A percentile compares a stretch with the other conserved stretches of the same genome.
Evolutionary conservation across 2,329 filamentous ascomycete genomes (phyloP).

Genomic region (Proliferodiscus dingleyae): DNA sequence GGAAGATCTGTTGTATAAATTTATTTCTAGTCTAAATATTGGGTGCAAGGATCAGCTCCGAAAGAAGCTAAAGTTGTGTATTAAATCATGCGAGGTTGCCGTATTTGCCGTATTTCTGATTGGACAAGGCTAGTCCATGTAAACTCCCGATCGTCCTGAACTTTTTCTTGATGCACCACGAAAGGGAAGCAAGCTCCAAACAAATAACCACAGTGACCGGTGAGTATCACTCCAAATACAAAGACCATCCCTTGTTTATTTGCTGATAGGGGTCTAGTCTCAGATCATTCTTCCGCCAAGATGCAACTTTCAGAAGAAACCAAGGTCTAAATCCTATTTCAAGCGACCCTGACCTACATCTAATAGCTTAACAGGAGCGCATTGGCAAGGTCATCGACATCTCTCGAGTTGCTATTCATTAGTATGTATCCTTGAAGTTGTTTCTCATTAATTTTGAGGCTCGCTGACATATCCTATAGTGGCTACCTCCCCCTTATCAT

Average conservation of each 20-base stretch:
- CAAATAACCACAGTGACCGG: too few relatives aligned
- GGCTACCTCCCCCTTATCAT: constrained; percentile 95
- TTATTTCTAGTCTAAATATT: neutral
- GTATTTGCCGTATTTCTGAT: neutral
- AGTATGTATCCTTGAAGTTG: constrained; percentile 53
- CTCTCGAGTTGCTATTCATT: constrained; percentile 90
- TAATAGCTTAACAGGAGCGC: constrained; percentile 66
- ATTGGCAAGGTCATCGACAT: constrained; percentile 95
- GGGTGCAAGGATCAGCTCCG: too few relatives aligned
- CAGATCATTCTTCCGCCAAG: constrained; percentile 15
- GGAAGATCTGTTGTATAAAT: neutral
- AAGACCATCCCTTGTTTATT: too few relatives aligned
- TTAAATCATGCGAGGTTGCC: too few relatives aligned
- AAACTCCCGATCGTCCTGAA: neutral
- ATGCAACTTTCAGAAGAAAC: constrained; percentile 83
- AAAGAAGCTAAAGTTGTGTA: neutral
- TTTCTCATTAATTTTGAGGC: neutral
- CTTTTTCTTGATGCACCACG: constrained; percentile 1
- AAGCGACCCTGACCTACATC: constrained; percentile 5
- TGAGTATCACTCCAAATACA: too few relatives aligned
- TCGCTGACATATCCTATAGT: constrained; percentile 48
- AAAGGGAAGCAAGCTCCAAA: too few relatives aligned
- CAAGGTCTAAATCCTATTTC: constrained; percentile 58
- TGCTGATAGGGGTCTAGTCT: constrained; percentile 15
- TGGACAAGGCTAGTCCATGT: neutral